These are phyloP conservation scores for Zizania palustris DNA, from an alignment of 202 grass and related monocot species.

Conservation along the genomic window DNA sequence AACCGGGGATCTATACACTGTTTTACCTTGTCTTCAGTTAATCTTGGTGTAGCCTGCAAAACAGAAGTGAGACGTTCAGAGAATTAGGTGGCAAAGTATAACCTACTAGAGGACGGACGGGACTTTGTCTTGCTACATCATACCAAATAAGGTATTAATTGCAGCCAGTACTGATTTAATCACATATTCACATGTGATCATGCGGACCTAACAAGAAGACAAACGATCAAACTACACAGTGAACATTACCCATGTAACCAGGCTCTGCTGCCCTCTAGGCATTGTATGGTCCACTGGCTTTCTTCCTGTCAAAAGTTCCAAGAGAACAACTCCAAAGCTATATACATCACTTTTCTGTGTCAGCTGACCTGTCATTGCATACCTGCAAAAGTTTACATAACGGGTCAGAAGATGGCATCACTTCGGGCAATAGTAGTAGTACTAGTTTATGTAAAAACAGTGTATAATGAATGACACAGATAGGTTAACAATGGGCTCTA, in stretches of 20 bases:
- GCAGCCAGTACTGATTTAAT: background rate
- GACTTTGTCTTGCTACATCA: conserved; percentile 1
- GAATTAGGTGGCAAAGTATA: conserved; percentile 21
- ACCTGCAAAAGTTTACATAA: conserved; percentile 52
- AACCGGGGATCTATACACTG: conserved; percentile 84
- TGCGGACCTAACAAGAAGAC: background rate
- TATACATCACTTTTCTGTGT: conserved; percentile 91
- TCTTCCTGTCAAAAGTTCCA: conserved; percentile 87
- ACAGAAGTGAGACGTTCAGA: conserved; percentile 29
- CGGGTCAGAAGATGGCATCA: background rate
- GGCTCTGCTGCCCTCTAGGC: conserved; percentile 84
- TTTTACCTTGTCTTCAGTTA: conserved; percentile 86
- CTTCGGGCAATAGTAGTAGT: background rate
- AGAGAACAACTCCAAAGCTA: conserved; percentile 92
- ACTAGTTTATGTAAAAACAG: background rate
- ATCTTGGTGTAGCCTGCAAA: conserved; percentile 70
- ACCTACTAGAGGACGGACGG: background rate
- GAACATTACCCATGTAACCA: conserved; percentile 81
- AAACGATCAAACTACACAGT: conserved; percentile 4
- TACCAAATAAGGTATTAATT: conserved; percentile 4
- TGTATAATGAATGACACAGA: background rate
- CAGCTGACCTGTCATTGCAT: conserved; percentile 85
- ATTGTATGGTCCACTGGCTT: conserved; percentile 85
- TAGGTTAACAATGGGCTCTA: background rate
- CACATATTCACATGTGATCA: background rate